A percentile compares a stretch with the other conserved stretches of the same genome.
Conservation (phyloP, 768 basidiomycete genomes). For the Suillus luteus region DNA sequence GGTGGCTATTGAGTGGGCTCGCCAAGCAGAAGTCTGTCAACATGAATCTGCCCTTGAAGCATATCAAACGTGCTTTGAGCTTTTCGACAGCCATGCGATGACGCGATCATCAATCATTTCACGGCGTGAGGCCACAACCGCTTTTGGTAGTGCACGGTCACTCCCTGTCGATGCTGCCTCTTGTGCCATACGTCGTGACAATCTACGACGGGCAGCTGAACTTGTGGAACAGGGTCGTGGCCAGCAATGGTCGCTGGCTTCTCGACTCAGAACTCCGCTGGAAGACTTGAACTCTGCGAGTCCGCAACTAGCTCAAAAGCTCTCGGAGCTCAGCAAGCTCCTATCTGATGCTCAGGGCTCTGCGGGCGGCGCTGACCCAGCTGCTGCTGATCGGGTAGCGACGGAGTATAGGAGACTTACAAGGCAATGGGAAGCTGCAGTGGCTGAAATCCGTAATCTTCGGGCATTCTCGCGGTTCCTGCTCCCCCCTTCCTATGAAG, state of each 20-base stretch:
- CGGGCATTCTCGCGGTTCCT: background rate
- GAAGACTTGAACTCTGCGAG: slow-evolving; percentile 20
- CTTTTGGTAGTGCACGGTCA: rapidly evolving
- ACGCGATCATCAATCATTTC: background rate
- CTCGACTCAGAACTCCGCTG: slow-evolving; percentile 26
- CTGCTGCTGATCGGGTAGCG: background rate
- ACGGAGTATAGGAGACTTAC: background rate
- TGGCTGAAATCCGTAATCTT: background rate
- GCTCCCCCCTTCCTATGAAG: background rate
- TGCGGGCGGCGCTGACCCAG: background rate
- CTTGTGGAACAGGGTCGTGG: slow-evolving; percentile 24
- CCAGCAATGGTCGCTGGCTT: slow-evolving; percentile 31
- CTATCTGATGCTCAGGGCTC: slow-evolving; percentile 8
- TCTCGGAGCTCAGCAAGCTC: background rate
- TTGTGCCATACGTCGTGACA: slow-evolving; percentile 16
- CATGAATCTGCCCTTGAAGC: slow-evolving; percentile 6
- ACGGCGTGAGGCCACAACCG: background rate
- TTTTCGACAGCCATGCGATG: background rate
- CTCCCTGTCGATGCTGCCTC: slow-evolving; percentile 8
- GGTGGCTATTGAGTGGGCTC: too few species aligned
- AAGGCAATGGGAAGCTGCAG: background rate
- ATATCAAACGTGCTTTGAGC: background rate
- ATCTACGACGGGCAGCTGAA: slow-evolving; percentile 22
- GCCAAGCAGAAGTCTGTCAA: too few species aligned
- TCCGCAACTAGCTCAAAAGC: background rate